Percentiles rank a stretch among this genome's conserved stretches.
Conservation (phyloP, 495 filamentous ascomycete genomes). For the Aspergillus sparsus region DNA sequence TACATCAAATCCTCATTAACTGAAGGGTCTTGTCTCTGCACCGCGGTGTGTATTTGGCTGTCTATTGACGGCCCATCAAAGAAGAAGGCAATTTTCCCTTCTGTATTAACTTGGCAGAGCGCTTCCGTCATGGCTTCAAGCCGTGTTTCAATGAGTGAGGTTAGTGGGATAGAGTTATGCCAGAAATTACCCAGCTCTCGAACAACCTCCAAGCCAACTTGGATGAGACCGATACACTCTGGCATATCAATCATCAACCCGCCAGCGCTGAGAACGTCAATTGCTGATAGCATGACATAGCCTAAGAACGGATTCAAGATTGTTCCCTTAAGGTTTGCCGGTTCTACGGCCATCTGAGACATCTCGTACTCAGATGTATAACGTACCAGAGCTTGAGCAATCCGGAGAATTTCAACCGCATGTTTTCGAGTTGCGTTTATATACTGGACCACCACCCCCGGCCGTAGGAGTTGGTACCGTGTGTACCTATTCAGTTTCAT, state of each 20-base stretch:
- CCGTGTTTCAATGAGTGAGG: slow-evolving; percentile 32
- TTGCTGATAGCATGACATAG: slow-evolving; percentile 46
- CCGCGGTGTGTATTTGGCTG: slow-evolving; percentile 30
- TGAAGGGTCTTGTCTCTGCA: slow-evolving; percentile 24
- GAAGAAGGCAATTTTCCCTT: slow-evolving; percentile 38
- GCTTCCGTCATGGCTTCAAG: slow-evolving; percentile 33
- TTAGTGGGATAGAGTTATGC: slow-evolving; percentile 34
- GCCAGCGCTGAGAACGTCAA: slow-evolving; percentile 49
- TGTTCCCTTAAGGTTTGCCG: slow-evolving; percentile 12
- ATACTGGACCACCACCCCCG: slow-evolving; percentile 35
- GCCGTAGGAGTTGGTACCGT: slow-evolving; percentile 38
- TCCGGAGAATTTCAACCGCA: slow-evolving; percentile 44
- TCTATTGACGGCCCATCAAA: slow-evolving; percentile 37
- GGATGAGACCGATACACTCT: slow-evolving; percentile 49
- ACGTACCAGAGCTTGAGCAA: slow-evolving; percentile 33
- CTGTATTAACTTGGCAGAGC: slow-evolving; percentile 25
- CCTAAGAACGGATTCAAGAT: slow-evolving; percentile 47
- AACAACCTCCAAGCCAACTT: slow-evolving; percentile 42
- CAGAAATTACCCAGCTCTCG: slow-evolving; percentile 38
- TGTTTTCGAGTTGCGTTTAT: slow-evolving; percentile 44
- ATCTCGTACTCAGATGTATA: slow-evolving; percentile 27
- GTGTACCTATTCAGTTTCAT: slow-evolving; percentile 65
- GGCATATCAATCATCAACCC: slow-evolving; percentile 36
- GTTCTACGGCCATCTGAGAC: slow-evolving; percentile 25
- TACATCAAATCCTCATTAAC: slow-evolving; percentile 40